These are phyloP conservation scores for Solanum gracilifrons DNA, from an alignment of 257 asterid genomes.

Conservation along the genomic window DNA sequence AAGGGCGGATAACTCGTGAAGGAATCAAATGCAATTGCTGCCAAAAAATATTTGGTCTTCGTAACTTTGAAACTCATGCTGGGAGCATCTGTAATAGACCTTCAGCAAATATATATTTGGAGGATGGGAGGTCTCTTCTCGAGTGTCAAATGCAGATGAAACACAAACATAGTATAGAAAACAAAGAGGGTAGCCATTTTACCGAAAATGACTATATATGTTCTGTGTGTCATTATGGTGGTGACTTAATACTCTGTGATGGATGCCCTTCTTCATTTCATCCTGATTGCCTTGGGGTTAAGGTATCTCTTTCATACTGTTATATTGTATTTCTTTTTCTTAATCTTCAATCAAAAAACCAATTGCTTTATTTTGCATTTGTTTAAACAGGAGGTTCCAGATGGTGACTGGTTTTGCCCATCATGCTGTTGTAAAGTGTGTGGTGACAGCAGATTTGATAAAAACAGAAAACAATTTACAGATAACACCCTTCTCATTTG, in stretches of 20 bases:
- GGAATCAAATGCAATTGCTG: slow-evolving; percentile 89
- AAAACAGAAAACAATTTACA: slow-evolving; percentile 8
- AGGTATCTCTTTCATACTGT: slow-evolving; percentile 33
- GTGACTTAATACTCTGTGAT: slow-evolving; percentile 78
- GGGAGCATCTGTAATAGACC: slow-evolving; percentile 51
- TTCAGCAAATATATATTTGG: slow-evolving; percentile 54
- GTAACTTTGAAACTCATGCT: slow-evolving; percentile 66
- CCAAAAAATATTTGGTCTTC: slow-evolving; percentile 34
- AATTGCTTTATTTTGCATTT: background rate
- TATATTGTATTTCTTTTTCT: background rate
- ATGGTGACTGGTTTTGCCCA: slow-evolving; percentile 96
- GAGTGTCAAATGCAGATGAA: slow-evolving; percentile 58
- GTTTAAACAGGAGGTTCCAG: slow-evolving; percentile 60
- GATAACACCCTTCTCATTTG: slow-evolving; percentile 31
- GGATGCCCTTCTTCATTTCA: slow-evolving; percentile 88
- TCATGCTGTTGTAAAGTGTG: slow-evolving; percentile 86
- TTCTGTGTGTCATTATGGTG: slow-evolving; percentile 79
- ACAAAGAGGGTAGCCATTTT: slow-evolving; percentile 7
- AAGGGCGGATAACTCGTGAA: slow-evolving; percentile 70
- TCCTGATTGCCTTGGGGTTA: slow-evolving; percentile 64
- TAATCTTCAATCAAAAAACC: background rate
- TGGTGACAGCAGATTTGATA: slow-evolving; percentile 21
- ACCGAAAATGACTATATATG: slow-evolving; percentile 57
- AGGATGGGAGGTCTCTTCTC: slow-evolving; percentile 67
- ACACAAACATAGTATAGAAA: background rate